phyloP scores from a whole-genome alignment of 1,284 basidiomycete species.

The Volvariella surrecta region DNA sequence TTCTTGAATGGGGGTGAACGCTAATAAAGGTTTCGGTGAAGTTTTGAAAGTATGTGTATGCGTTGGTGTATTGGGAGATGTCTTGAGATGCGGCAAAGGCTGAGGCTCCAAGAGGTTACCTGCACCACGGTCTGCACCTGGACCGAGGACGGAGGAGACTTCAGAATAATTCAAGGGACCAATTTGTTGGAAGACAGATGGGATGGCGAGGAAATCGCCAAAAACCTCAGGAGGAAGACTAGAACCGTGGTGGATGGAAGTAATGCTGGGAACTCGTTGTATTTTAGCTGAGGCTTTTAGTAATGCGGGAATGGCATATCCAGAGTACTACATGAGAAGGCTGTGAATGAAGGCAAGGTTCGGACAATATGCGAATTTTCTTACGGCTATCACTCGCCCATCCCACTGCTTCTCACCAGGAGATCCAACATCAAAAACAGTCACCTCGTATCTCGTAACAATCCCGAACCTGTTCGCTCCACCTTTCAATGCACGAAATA shows the following conservation, averaged over 20 bases:
- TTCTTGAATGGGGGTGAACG: conserved; percentile 26
- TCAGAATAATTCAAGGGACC: conserved; percentile 25
- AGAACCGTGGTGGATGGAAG: conserved; percentile 27
- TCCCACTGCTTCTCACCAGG: conserved; percentile 25
- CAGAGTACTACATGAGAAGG: no score
- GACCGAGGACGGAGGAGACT: conserved; percentile 20
- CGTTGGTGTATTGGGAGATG: conserved; percentile 17
- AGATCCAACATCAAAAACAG: conserved; percentile 25
- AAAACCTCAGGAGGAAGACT: conserved; percentile 23
- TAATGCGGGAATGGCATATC: no score
- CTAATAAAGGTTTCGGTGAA: conserved; percentile 19
- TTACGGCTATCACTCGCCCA: conserved; percentile 27
- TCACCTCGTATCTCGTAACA: conserved; percentile 29
- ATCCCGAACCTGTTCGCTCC: conserved; percentile 33
- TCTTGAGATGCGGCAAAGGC: conserved; percentile 18
- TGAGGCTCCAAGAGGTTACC: conserved; percentile 24
- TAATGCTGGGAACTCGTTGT: conserved; percentile 11
- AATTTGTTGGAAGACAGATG: conserved; percentile 18
- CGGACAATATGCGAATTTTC: no score
- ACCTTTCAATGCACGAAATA: conserved; percentile 32
- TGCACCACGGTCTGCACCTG: conserved; percentile 19
- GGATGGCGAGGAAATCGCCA: conserved; percentile 28
- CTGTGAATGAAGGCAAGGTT: no score
- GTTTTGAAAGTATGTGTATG: conserved; percentile 16
- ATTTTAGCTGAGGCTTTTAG: no score